These are phyloP conservation scores for Pseudogymnoascus sp. DNA, from an alignment of 2,329 filamentous ascomycete species.

Conservation along the genomic window DNA sequence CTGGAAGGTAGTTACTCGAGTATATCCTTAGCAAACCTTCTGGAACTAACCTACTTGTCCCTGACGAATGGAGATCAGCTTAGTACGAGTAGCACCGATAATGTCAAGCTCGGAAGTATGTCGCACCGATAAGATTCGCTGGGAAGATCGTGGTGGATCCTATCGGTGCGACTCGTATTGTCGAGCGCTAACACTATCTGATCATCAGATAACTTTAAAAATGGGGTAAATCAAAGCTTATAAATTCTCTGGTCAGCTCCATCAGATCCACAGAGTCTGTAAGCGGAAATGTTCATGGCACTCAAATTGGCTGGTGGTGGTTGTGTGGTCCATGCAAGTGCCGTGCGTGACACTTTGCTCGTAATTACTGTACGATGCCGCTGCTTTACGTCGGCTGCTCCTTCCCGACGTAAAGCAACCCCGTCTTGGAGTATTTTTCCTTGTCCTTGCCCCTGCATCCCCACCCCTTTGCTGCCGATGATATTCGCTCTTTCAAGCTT, in stretches of 20 bases:
- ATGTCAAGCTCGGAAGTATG: neutral
- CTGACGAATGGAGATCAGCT: neutral
- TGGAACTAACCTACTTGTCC: neutral
- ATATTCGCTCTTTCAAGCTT: neutral
- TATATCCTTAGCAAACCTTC: neutral
- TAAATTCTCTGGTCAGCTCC: neutral
- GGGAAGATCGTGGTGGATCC: neutral
- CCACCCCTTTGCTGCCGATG: neutral
- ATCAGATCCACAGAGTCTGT: neutral
- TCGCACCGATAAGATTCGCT: neutral
- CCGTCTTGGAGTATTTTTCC: neutral
- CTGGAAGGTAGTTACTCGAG: neutral
- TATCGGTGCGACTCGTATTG: neutral
- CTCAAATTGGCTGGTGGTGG: neutral
- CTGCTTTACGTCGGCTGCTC: neutral
- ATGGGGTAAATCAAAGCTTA: neutral
- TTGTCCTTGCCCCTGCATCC: neutral
- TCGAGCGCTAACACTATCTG: neutral
- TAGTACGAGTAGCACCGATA: neutral
- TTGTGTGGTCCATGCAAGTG: neutral
- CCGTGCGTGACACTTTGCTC: neutral
- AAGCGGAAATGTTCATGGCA: neutral
- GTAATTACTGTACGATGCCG: neutral
- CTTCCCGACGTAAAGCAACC: neutral
- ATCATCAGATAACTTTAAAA: conserved; percentile 3